Conservation (phyloP, 495 filamentous ascomycete genomes). For the Penicillium robsamsonii region DNA sequence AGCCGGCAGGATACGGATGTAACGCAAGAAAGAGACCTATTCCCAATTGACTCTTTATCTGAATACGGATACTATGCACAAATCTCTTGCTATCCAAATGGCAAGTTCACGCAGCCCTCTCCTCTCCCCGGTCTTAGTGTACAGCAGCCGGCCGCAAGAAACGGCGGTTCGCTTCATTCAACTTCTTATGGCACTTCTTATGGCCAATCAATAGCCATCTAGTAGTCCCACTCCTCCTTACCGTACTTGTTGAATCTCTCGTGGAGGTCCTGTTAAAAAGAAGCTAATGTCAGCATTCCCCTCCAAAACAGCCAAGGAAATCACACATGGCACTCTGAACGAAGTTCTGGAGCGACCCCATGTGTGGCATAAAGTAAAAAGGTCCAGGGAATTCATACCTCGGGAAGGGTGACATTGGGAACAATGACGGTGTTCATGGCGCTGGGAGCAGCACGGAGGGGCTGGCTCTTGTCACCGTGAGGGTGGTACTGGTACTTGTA, state of each 20-base stretch:
- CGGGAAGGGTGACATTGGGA: slow-evolving; percentile 87
- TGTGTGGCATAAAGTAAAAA: neutral
- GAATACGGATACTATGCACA: slow-evolving; percentile 43
- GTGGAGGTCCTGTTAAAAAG: slow-evolving; percentile 66
- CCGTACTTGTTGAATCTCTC: slow-evolving; percentile 98
- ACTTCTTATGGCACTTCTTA: slow-evolving; percentile 12
- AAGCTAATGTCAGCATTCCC: slow-evolving; percentile 5
- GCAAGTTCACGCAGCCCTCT: slow-evolving; percentile 21
- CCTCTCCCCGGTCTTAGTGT: slow-evolving; percentile 45
- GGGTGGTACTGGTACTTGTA: slow-evolving; percentile 94
- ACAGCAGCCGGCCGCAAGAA: slow-evolving; percentile 66
- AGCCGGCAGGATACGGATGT: slow-evolving; percentile 1
- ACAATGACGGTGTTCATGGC: slow-evolving; percentile 92
- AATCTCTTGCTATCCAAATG: slow-evolving; percentile 29
- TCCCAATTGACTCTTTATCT: slow-evolving; percentile 37
- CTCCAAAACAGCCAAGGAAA: slow-evolving; percentile 18
- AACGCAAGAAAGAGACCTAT: slow-evolving; percentile 29
- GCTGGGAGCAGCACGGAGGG: slow-evolving; percentile 85
- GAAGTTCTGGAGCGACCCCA: neutral
- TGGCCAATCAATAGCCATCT: slow-evolving; percentile 20
- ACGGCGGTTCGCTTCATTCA: slow-evolving; percentile 21
- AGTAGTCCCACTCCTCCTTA: slow-evolving; percentile 70
- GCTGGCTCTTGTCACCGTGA: slow-evolving; percentile 71
- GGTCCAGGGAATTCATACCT: slow-evolving; percentile 52
- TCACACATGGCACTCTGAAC: neutral